Base-by-base conservation (phyloP, 1,284 basidiomycete species). In the Ustilago trichophora region DNA sequence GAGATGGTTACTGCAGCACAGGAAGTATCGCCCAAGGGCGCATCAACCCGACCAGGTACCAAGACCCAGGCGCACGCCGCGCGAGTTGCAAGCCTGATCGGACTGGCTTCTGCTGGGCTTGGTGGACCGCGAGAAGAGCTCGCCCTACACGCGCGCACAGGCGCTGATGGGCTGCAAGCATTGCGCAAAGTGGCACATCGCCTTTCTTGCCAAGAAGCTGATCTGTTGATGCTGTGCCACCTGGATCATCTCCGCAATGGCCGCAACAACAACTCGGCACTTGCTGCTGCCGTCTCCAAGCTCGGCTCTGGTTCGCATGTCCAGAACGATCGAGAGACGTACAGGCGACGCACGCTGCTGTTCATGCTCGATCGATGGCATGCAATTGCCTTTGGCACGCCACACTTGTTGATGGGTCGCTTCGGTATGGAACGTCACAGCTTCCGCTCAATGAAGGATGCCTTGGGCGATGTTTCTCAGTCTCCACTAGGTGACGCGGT, bases 321-420 rank as follows among this genome's bases (percentile, higher is more conserved):
- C 40, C 53, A 63, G n/a, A 40, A 43, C 16, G 53, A 47, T 22
- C 38, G 51, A 40, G 69, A 58, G 42, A 59, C 55, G 22, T 59
- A 64, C 35, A 35, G 72, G 16, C 46, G 69, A 6, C 16, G 69
- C 19, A 60, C 60, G 34, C 18, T 74, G 29, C 42, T 68, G 15
- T 65, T 68, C 47, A 68, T 64, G 54, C 47, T 74, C 12, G 72
- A 74, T 44, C 58, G 72, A 22, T 74, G 72, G 72, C 72, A 74
- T 35, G 52, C 72, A 6, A 31, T 59, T 18, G 64, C 49, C 1
- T 74, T 72, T 45, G 57, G 59, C 13, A 59, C 72, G 18, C 55
- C 68, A 12, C 64, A 67, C 16, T 21, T 68, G 32, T 38, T 74
- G 18, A 35, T 33, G 19, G 68, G 68, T 16, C 53, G 62, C 9